Evolutionary conservation across 2,329 filamentous ascomycete species (phyloP), one percentile per base, ranked within the genome.

Genomic region (Trichocomaceae sp.): DNA sequence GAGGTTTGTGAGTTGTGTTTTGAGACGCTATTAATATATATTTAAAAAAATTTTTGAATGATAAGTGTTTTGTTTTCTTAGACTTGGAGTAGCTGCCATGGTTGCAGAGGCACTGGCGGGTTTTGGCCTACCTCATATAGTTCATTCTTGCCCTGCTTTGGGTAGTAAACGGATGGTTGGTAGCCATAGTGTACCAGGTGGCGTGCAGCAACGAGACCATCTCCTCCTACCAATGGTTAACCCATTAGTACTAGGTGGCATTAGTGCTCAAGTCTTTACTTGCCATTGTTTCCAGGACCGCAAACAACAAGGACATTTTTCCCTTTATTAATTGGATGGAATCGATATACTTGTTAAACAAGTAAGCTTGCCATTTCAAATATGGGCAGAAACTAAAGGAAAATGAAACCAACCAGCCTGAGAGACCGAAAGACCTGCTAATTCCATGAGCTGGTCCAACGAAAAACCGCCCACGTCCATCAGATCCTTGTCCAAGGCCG

Each of bases 391-490:
- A 41, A 9, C 37, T 10, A 17, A 19, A 17, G 37, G 3, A 17
- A 20, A 9, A 42, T 2, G 12, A 47, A 26, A 33, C 55, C 10
- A 68, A 91, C 90, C 84, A 50, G 87, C 90, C 77, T 97, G 90
- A 12, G 92, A 92, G 23, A 97, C 90, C 1, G 90, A 91, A 0
- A 99, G 79, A 0, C 93, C 93, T 44, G 93, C 93, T 7, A 99
- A 77, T 69, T 97, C 93, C 93, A 99, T 97, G 48, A 99, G 78
- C 72, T 99, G 93, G 68, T 97, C 93, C 54, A 99, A 82, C 10
- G 90, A 95, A 74, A 96, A 99, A 8, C 88, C 90, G 39, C 83
- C 83, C 0, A 85, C 83, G 10, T 83, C 82, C 91, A 99, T 97
- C 59, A 99, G 84, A 69, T 99, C 92, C 71, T 88, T 85, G 69